Conservation (phyloP, 2,329 filamentous ascomycete genomes). For the Colletotrichum orbiculare region DNA sequence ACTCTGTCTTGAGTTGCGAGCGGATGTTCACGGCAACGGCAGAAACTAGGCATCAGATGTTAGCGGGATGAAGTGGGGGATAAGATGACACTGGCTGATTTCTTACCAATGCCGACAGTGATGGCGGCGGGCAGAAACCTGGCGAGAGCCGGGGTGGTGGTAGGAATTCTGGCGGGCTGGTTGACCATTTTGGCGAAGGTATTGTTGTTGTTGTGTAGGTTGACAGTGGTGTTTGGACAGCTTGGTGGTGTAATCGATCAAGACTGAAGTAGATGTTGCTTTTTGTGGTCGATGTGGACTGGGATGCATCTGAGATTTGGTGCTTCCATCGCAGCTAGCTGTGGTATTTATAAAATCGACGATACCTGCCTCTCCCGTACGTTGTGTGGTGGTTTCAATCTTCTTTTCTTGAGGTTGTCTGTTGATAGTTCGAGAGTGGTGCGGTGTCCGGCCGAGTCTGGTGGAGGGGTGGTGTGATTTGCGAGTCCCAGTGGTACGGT, state of each 20-base stretch:
- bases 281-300: constrained; percentile 32
- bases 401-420: constrained; percentile 15
- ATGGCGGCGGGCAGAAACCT: constrained; percentile 29
- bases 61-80: not conserved
- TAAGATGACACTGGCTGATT: not conserved
- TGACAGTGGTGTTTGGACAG: not conserved
- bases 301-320: constrained; percentile 24
- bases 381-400: constrained; percentile 9
- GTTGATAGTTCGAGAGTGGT: constrained; percentile 34
- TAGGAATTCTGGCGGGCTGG: constrained; percentile 29
- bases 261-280: constrained; percentile 7
- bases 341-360: constrained; percentile 22
- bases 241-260: constrained; percentile 6
- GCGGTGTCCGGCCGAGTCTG: constrained; percentile 26
- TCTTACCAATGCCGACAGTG: constrained; percentile 28
- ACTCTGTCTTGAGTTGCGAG: constrained; percentile 46
- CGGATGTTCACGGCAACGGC: constrained; percentile 47
- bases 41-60: constrained; percentile 21
- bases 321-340: not conserved
- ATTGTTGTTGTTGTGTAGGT: constrained; percentile 8
- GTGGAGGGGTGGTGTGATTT: constrained; percentile 34
- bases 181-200: constrained; percentile 23
- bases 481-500: constrained; percentile 26
- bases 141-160: constrained; percentile 21
- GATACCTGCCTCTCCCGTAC: constrained; percentile 26